phyloP scores from a whole-genome alignment of 805 yeast genomes.

The Torulaspora quercuum region DNA sequence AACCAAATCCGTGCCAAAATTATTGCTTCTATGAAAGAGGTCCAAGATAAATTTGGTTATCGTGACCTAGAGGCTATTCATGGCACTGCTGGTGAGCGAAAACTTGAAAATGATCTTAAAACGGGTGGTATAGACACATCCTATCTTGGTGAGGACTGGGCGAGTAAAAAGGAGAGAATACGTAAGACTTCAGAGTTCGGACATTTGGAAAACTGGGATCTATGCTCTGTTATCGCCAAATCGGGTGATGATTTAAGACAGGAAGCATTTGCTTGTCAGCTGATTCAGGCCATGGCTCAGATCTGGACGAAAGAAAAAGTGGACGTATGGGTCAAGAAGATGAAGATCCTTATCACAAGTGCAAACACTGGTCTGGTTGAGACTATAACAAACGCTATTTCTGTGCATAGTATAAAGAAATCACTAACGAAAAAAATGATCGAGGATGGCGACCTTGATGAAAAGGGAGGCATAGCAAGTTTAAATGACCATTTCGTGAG shows the following conservation, averaged over 20 bases:
- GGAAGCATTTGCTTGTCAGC: conserved; percentile 96
- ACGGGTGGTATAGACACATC: conserved; percentile 65
- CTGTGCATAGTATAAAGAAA: conserved; percentile 91
- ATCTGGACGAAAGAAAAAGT: conserved; percentile 73
- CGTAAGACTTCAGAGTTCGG: conserved; percentile 77
- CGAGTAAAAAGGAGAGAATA: conserved; percentile 72
- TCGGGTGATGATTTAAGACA: conserved; percentile 95
- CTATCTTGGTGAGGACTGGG: conserved; percentile 92
- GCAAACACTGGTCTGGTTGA: conserved; percentile 90
- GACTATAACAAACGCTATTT: conserved; percentile 91
- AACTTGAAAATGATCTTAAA: conserved; percentile 87
- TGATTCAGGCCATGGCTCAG: conserved; percentile 80
- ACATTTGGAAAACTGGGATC: conserved; percentile 86
- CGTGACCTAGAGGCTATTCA: conserved; percentile 47
- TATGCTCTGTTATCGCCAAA: conserved; percentile 92
- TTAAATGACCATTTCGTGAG: conserved; percentile 73
- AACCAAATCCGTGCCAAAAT: conserved; percentile 70
- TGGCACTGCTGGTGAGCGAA: conserved; percentile 85
- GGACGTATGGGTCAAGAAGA: conserved; percentile 85
- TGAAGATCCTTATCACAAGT: conserved; percentile 89
- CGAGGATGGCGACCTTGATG: conserved; percentile 57
- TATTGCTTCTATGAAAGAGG: conserved; percentile 68
- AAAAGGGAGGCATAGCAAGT: conserved; percentile 64
- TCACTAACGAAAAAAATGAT: conserved; percentile 76
- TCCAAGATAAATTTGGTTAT: conserved; percentile 63